Base-by-base conservation (phyloP, 1,139 yeast species). In the Hyphopichia khmerensis region DNA sequence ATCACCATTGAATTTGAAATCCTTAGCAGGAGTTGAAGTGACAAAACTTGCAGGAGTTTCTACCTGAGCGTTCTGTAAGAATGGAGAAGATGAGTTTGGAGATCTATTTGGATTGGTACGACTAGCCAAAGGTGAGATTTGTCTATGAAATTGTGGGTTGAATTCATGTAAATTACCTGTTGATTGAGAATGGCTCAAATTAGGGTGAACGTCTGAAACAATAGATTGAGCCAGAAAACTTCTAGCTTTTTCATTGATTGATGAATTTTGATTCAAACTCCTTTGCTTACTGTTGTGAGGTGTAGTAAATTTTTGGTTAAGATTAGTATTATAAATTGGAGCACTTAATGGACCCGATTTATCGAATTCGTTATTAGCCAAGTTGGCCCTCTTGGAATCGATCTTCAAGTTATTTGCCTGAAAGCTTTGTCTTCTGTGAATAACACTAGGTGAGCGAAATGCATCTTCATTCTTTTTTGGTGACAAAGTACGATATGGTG, bases 281-380 rank as follows among this genome's bases (percentile, higher is more conserved):
- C 21, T 4, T 17, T 33, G 36, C 13, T 15, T 26, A 14, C 6
- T 17, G 16, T 36, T 10, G 21, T 13, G 9, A n/a, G 36, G 36
- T 13, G 36, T 35, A 23, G 42, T 44, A 18, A 44, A 35, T 19
- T 36, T 36, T 13, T 36, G 23, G 17, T 26, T 21, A 16, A 46
- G 35, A n/a, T 40, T 49, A 23, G 71, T 59, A 48, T 65, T 60
- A 44, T 58, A 67, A 15, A 65, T 56, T 3, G 75, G 75, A 4
- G 73, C 74, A 18, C 69, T 64, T 39, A 59, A 51, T 18, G 72
- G 73, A 3, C 72, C 73, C n/a, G 3, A n/a, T 15, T 5, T 5
- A 17, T 52, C 46, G 18, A 39, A 35, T 5, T 18, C 38, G 10
- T 43, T 44, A 21, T 49, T 47, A 11, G 45, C 36, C 3, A 48